These are phyloP conservation scores for Cyberlindnera veronae DNA, from an alignment of 805 yeast genomes.

Conservation along the genomic window DNA sequence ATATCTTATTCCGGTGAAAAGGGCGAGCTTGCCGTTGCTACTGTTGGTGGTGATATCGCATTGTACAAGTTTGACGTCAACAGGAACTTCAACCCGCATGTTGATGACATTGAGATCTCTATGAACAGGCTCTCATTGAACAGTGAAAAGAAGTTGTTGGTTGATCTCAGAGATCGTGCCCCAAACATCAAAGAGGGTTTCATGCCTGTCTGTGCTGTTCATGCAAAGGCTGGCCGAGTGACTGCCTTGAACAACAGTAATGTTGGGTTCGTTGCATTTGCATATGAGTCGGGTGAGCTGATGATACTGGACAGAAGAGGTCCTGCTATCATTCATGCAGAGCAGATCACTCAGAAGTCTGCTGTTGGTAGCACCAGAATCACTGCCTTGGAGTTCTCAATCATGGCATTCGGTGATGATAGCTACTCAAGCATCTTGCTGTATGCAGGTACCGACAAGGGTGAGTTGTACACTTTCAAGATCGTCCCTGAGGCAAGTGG, in stretches of 20 bases:
- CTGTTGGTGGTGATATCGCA: constrained; percentile 68
- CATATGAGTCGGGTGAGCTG: constrained; percentile 71
- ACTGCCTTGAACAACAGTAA: constrained; percentile 65
- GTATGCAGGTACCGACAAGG: constrained; percentile 72
- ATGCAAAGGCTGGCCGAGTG: constrained; percentile 45
- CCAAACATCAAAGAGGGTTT: constrained; percentile 57
- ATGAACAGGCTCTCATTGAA: constrained; percentile 30
- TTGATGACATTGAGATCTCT: constrained; percentile 30
- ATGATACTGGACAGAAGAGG: constrained; percentile 76
- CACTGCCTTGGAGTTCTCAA: constrained; percentile 69
- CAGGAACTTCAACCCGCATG: constrained; percentile 37
- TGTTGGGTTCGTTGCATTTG: constrained; percentile 81
- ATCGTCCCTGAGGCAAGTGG: constrained; percentile 63
- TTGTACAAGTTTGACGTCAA: constrained; percentile 68
- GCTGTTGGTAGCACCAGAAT: constrained; percentile 32
- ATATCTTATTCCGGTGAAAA: constrained; percentile 76
- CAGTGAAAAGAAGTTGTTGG: constrained; percentile 28
- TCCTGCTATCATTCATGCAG: constrained; percentile 61
- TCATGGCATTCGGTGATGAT: constrained; percentile 64
- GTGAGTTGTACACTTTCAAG: constrained; percentile 64
- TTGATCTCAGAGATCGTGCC: constrained; percentile 54
- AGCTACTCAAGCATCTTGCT: constrained; percentile 68
- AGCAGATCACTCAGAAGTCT: constrained; percentile 29
- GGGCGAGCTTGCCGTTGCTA: constrained; percentile 70
- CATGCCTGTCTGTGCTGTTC: constrained; percentile 49